A percentile compares a stretch with the other conserved stretches of the same genome.
phyloP scores from a whole-genome alignment of 2,329 filamentous ascomycete species.

The Aotearoamyces nothofagi region DNA sequence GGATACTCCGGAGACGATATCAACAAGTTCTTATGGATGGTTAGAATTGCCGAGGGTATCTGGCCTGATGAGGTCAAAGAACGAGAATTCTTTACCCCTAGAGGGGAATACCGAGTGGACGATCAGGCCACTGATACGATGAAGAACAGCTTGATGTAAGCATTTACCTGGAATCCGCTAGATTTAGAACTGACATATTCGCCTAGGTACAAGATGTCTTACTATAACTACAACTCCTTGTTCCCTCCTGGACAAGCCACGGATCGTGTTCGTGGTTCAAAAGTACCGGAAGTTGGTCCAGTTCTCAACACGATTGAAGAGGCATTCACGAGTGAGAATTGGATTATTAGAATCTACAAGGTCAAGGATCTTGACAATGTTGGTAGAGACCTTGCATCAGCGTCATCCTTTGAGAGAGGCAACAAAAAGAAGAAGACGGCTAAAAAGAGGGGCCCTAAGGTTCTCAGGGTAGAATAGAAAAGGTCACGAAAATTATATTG shows the following conservation, averaged over 20 bases:
- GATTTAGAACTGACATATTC: conserved; percentile 10
- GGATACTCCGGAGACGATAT: conserved; percentile 98
- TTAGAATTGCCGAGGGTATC: conserved; percentile 95
- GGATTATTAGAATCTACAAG: conserved; percentile 99
- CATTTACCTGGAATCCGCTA: conserved; percentile 7
- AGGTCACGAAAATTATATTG: conserved; percentile 1
- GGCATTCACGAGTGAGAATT: conserved; percentile 98
- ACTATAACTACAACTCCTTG: conserved; percentile 89
- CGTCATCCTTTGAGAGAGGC: conserved; percentile 57
- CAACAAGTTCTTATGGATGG: conserved; percentile 99
- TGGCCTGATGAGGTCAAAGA: conserved; percentile 99
- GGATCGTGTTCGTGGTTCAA: conserved; percentile 74
- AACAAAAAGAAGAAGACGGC: conserved; percentile 69
- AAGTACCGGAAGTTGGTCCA: conserved; percentile 71
- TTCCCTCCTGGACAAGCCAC: conserved; percentile 84
- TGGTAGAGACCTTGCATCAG: conserved; percentile 68
- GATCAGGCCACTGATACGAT: conserved; percentile 88
- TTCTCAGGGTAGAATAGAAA: conserved; percentile 54
- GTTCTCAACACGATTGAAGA: conserved; percentile 83
- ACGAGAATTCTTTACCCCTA: conserved; percentile 83
- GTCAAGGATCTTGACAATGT: conserved; percentile 98
- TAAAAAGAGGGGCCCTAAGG: conserved; percentile 59
- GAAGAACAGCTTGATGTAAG: conserved; percentile 98
- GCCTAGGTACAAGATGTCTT: conserved; percentile 97
- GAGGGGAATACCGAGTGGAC: conserved; percentile 92